phyloP scores from a whole-genome alignment of 2,329 filamentous ascomycete genomes.

The Fusarium sororula region DNA sequence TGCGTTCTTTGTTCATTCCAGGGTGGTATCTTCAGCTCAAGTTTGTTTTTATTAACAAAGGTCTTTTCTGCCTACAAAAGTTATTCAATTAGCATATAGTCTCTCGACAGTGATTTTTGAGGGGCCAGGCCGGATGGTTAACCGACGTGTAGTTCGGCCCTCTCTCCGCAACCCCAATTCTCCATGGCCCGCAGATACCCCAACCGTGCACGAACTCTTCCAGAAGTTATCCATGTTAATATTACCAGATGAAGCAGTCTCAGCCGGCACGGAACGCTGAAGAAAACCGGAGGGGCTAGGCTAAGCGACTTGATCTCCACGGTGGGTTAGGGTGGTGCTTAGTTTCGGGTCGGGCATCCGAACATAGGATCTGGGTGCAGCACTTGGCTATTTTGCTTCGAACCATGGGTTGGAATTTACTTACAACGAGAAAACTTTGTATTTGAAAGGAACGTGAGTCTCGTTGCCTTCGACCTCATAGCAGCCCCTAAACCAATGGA shows the following conservation, averaged over 20 bases:
- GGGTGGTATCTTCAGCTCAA: background rate
- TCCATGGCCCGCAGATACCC: background rate
- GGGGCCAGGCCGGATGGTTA: background rate
- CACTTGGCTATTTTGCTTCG: rapidly evolving
- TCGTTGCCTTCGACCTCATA: rapidly evolving
- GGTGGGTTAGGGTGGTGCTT: background rate
- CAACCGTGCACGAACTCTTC: background rate
- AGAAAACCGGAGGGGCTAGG: background rate
- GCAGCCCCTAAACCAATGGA: rapidly evolving
- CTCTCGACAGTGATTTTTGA: background rate
- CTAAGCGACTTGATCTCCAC: background rate
- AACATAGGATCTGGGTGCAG: background rate
- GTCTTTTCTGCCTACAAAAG: rapidly evolving
- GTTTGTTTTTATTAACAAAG: rapidly evolving
- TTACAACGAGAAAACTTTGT: too few relatives aligned
- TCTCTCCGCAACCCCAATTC: background rate
- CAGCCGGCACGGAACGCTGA: background rate
- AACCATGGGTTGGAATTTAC: too few relatives aligned
- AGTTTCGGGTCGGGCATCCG: background rate
- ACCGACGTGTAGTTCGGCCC: background rate
- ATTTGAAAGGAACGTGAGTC: rapidly evolving
- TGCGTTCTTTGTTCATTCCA: background rate
- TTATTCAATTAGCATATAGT: rapidly evolving
- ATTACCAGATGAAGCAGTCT: background rate
- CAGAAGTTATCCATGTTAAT: background rate